Evolutionary conservation across 345 rosid species (phyloP), one percentile per base, ranked within the genome.

Genomic region (Euphorbia lathyris): DNA sequence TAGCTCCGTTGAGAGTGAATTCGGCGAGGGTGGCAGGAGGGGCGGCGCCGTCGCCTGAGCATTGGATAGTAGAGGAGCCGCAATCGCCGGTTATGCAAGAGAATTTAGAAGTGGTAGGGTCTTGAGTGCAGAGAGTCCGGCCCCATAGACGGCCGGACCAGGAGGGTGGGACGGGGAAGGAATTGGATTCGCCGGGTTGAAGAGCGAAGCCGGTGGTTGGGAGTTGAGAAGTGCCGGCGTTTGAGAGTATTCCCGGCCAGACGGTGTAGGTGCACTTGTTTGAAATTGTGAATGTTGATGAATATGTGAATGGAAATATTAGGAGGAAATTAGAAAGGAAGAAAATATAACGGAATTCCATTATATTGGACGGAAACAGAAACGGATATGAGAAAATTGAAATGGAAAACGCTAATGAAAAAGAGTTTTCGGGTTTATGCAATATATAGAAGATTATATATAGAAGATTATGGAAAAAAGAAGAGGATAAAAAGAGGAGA

Each of bases 61-160:
- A 90, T 78, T 87, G 81, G 1, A 86, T 53, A 67, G 82, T 75
- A 25, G 85, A 76, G 1, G 96, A 87, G 67, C 92, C 88, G 51
- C 96, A 90, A 77, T 87, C 92, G 11, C 84, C 96, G 0, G 89
- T 82, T 38, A 81, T 52, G 66, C 96, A 90, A 20, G 89, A 51
- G 58, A 91, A 91, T 19, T 62, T 78, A 29, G 82, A 86, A 0
- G 83, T 75, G 3, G 88, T 72, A 73, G 72, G 43, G 40, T 90
- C 87, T 69, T 82, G 81, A 7, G 71, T 74, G 83, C 96, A 90
- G 72, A 83, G 83, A 0, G 88, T 85, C 17, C 96, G 80, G 11
- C 88, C 92, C 96, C 96, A 90, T 82, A 90, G 81, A 6, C 96
- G 88, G 66, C 96, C 96, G 0, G 92, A 85, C 96, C 96, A 90